Evolutionary conservation across 108 stramenopile species (phyloP), one percentile per base, ranked within the genome.

Genomic region (Fragilaria crotonensis): DNA sequence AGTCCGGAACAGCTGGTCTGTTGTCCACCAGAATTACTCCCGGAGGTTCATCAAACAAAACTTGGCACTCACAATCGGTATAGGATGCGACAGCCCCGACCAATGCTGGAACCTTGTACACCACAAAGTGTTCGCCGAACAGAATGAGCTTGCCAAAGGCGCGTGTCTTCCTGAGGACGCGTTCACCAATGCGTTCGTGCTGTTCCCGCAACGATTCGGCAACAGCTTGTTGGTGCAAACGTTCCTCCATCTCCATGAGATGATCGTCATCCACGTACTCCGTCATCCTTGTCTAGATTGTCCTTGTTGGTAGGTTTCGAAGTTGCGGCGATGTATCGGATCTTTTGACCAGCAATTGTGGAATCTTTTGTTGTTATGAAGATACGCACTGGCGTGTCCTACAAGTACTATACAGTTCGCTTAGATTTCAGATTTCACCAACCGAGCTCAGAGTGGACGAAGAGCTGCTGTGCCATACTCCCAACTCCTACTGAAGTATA

Each of bases 91-190:
- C 87, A 27, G 90, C 90, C 22, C 83, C 90, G 31, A 92, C 90
- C 52, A 89, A 70, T 11, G 90, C 90, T 26, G 90, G 90, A 33
- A 71, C 87, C 62, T 86, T 80, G 80, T 92, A 92, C 25, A 92
- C 90, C 27, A 92, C 90, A 72, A 92, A 87, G 66, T 92, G 90
- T 66, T 92, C 90, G 27, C 90, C 90, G 67, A 92, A 87, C 32
- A 92, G 69, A 54, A 92, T 92, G 19, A 92, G 69, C 66, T 92
- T 92, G 30, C 90, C 90, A 57, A 73, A 92, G 30, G 84, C 90
- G 4, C 70, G 74, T 26, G 84, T 88, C 54, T 69, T 52, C 22
- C 45, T n/a, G 4, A 46, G 45, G 4, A 4, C 4, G 22, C 45
- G 45, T 46, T 46, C 45, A 2, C 45, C 45, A 3, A 46, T 46